A percentile compares a stretch with the other conserved stretches of the same genome.
phyloP scores from a whole-genome alignment of 2,329 filamentous ascomycete species.

The Trichoderma koningiopsis region DNA sequence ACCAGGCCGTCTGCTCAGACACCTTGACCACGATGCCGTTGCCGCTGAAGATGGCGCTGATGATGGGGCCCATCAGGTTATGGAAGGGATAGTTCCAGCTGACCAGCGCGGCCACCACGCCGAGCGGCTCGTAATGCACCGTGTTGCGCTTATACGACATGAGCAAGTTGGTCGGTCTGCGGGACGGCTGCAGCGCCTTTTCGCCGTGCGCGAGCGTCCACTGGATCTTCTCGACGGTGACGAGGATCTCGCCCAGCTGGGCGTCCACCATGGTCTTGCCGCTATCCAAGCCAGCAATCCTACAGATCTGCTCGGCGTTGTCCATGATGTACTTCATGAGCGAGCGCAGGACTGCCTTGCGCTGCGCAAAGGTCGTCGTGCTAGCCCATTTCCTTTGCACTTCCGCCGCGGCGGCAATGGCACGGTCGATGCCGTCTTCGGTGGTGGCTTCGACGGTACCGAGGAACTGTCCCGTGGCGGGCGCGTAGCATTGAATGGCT shows the following conservation, averaged over 20 bases:
- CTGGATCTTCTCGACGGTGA: conserved; percentile 88
- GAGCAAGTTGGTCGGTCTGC: conserved; percentile 82
- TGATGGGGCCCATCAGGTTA: conserved; percentile 88
- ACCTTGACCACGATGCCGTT: conserved; percentile 93
- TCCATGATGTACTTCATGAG: conserved; percentile 82
- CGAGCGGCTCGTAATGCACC: conserved; percentile 87
- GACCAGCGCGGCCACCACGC: conserved; percentile 88
- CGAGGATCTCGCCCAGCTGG: conserved; percentile 88
- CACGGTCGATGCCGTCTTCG: conserved; percentile 74
- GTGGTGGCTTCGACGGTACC: conserved; percentile 78
- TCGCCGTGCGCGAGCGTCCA: conserved; percentile 95
- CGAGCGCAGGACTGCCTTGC: conserved; percentile 77
- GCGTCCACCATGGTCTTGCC: conserved; percentile 97
- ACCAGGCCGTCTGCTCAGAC: conserved; percentile 96
- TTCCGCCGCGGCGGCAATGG: conserved; percentile 69
- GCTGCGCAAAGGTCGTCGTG: conserved; percentile 75
- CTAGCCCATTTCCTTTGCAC: conserved; percentile 78
- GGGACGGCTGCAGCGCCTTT: conserved; percentile 69
- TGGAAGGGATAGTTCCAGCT: conserved; percentile 99
- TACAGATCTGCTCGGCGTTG: conserved; percentile 84
- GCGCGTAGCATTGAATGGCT: conserved; percentile 81
- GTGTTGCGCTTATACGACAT: conserved; percentile 96
- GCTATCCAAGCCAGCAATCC: conserved; percentile 84
- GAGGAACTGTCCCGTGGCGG: conserved; percentile 83
- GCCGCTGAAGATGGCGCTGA: conserved; percentile 86